Evolutionary conservation across 2,329 filamentous ascomycete species (phyloP).

Genomic region (Curvularia verruculosa): DNA sequence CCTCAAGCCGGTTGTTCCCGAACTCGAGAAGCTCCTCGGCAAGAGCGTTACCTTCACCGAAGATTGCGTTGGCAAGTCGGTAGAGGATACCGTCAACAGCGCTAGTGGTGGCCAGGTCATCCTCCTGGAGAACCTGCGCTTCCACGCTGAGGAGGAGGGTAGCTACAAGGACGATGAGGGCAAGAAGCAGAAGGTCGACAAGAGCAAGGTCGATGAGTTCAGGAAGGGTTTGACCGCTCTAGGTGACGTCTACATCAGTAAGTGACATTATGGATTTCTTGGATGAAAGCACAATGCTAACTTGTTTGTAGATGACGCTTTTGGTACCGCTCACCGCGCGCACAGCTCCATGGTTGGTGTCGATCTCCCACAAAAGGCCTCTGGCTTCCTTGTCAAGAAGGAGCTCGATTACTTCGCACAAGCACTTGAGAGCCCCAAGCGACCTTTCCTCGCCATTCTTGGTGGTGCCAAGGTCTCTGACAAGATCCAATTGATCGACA

Average conservation of each 20-base stretch:
- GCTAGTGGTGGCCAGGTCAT: constrained; percentile 82
- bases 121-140: constrained; percentile 95
- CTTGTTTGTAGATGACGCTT: constrained; percentile 79
- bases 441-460: constrained; percentile 97
- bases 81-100: constrained; percentile 86
- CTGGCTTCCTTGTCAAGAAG: constrained; percentile 99
- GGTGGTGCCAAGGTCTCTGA: constrained; percentile 98
- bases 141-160: constrained; percentile 98
- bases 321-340: constrained; percentile 96
- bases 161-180: constrained; percentile 91
- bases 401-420: constrained; percentile 99
- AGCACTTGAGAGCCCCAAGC: constrained; percentile 89
- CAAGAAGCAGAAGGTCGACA: constrained; percentile 98
- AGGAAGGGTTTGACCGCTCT: constrained; percentile 92
- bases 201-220: constrained; percentile 89
- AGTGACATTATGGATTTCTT: constrained; percentile 43
- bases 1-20: constrained; percentile 85
- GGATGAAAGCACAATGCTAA: constrained; percentile 23
- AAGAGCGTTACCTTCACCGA: constrained; percentile 86
- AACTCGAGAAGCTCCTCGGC: constrained; percentile 88
- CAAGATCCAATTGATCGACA: constrained; percentile 99
- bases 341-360: constrained; percentile 99
- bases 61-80: constrained; percentile 87
- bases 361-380: constrained; percentile 93
- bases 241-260: constrained; percentile 95